Evolutionary conservation across 2,329 filamentous ascomycete species (phyloP), one percentile per base, ranked within the genome.

Genomic region (Blastomyces parvus): DNA sequence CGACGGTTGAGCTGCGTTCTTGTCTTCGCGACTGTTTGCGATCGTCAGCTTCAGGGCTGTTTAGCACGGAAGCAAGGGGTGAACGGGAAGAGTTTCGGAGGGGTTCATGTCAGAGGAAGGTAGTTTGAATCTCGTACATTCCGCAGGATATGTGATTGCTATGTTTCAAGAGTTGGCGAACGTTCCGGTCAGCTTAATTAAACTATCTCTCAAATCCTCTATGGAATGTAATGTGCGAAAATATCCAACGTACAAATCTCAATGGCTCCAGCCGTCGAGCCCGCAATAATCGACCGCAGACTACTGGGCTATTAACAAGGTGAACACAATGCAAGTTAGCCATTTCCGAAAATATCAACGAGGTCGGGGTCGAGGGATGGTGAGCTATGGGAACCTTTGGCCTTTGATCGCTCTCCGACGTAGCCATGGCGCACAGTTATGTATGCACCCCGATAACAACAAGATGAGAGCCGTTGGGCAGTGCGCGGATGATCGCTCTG

Each of bases 91-190:
- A 19, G 30, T 27, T 22, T 30, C 38, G 17, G 14, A 3, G 46
- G 36, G 13, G 40, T 7, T 22, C 13, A 27, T 14, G 30, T 6
- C 22, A 63, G 25, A 22, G 30, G 7, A 22, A 42, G 22, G 25
- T 52, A 33, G 44, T 14, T 50, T 50, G 22, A 38, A 17, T 33
- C 9, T 77, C 83, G 70, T 85, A 91, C 89, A 96, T 78, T 97
- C 92, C 71, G 91, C 91, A 63, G 92, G 92, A 77, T 96, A 97
- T 67, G 92, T 96, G 70, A 96, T 95, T 66, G 91, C 85, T 87
- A 59, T 58, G 33, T 50, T 5, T 46, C 30, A 66, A 52, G 13
- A 52, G 48, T 25, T 25, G 25, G 4, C 14, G 48, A 64, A 42
- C 7, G 22, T 30, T 42, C 38, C 13, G 38, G 56, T 59, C 25